Evolutionary conservation across 1,284 basidiomycete species (phyloP).

Genomic region (Peniophora sp.): DNA sequence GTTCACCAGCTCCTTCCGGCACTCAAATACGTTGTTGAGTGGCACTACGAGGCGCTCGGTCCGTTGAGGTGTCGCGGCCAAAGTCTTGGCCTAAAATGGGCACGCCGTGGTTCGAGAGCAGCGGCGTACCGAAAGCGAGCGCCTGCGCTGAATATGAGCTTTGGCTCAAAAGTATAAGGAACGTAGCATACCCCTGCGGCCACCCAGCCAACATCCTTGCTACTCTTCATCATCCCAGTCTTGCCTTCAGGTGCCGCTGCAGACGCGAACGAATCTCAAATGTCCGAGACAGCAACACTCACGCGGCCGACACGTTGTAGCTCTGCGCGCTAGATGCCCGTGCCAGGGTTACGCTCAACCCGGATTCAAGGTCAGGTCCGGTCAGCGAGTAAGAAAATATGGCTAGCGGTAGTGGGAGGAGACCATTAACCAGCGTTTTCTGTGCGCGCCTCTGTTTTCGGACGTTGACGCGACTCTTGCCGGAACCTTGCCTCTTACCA

Average conservation of each 20-base stretch:
- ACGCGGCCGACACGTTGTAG: slow-evolving; percentile 56
- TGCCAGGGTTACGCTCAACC: slow-evolving; percentile 53
- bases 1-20: slow-evolving; percentile 68
- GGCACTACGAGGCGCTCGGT: slow-evolving; percentile 75
- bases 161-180: no score
- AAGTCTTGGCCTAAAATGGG: slow-evolving; percentile 89
- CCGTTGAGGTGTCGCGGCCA: slow-evolving; percentile 77
- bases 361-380: no score
- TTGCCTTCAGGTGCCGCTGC: slow-evolving; percentile 71
- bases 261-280: slow-evolving; percentile 81
- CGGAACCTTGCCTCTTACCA: no score
- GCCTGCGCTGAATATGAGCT: no score
- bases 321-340: slow-evolving; percentile 50
- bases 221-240: slow-evolving; percentile 64
- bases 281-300: slow-evolving; percentile 62
- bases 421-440: no score
- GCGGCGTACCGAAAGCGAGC: slow-evolving; percentile 77
- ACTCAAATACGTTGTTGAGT: slow-evolving; percentile 59
- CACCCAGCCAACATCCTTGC: slow-evolving; percentile 75
- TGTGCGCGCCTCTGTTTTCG: no score
- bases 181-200: slow-evolving; percentile 65
- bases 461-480: no score
- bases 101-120: slow-evolving; percentile 74
- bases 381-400: no score
- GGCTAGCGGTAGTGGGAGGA: no score